phyloP scores from a whole-genome alignment of 768 basidiomycete species.

The Hydnomerulius pinastri region DNA sequence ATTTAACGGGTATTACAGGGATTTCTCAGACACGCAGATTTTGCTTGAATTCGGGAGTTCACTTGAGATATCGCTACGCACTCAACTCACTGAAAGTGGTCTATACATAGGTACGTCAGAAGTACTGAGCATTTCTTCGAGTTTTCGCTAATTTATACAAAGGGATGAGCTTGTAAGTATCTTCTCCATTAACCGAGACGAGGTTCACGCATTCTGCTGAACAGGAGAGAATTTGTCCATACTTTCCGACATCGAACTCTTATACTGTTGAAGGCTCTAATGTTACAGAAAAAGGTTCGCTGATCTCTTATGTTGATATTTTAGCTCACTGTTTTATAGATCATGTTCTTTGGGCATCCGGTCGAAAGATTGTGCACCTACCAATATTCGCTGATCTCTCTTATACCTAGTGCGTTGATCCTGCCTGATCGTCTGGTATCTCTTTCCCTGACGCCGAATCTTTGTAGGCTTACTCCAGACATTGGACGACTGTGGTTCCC shows the following conservation, averaged over 20 bases:
- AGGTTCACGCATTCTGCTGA: not conserved
- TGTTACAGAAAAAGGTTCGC: conserved; percentile 86
- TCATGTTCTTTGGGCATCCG: conserved; percentile 96
- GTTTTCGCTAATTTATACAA: conserved; percentile 12
- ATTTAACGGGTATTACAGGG: conserved; percentile 41
- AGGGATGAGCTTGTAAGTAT: conserved; percentile 71
- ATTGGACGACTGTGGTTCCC: conserved; percentile 89
- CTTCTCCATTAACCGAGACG: not conserved
- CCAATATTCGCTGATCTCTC: conserved; percentile 94
- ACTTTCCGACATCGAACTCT: conserved; percentile 92
- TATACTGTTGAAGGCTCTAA: conserved; percentile 90
- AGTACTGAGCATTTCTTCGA: not conserved
- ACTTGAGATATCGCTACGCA: conserved; percentile 71
- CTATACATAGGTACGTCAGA: conserved; percentile 87
- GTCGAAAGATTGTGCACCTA: conserved; percentile 96
- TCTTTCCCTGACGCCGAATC: not conserved
- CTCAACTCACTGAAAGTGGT: conserved; percentile 87
- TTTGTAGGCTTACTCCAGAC: conserved; percentile 77
- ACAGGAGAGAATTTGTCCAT: conserved; percentile 88
- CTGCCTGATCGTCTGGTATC: not conserved
- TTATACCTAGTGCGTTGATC: conserved; percentile 70
- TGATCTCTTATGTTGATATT: not conserved
- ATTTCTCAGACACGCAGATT: conserved; percentile 86
- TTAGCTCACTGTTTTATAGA: conserved; percentile 45
- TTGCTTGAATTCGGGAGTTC: conserved; percentile 85